Conservation (phyloP, 345 rosid species). For the Murraya paniculata region DNA sequence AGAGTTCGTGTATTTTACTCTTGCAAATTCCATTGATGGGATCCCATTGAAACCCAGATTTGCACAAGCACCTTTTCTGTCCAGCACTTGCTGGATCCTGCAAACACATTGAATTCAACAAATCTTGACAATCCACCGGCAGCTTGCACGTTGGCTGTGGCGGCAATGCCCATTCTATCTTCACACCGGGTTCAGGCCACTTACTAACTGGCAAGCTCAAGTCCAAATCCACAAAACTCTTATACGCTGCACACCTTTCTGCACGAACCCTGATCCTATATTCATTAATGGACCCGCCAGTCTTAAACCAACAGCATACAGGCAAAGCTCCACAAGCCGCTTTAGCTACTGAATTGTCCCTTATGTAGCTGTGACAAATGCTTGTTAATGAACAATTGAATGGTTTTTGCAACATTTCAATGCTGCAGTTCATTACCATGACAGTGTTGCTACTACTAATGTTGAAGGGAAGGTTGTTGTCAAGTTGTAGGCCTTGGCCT, state of each 20-base stretch:
- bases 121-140: conserved; percentile 43
- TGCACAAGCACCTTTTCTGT: conserved; percentile 36
- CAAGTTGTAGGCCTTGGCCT: conserved; percentile 26
- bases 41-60: conserved; percentile 33
- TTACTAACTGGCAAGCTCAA: conserved; percentile 17
- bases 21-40: conserved; percentile 29
- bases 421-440: conserved; percentile 39
- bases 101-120: conserved; percentile 39
- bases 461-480: conserved; percentile 41
- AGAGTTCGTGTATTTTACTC: background rate
- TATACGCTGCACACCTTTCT: conserved; percentile 35
- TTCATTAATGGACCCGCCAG: conserved; percentile 31
- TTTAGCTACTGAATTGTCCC: background rate
- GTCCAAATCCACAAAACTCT: conserved; percentile 43
- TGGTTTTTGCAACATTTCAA: conserved; percentile 21
- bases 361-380: conserved; percentile 38
- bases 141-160: conserved; percentile 32
- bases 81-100: conserved; percentile 14
- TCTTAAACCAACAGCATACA: conserved; percentile 35
- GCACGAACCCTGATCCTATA: conserved; percentile 27
- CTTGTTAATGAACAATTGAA: conserved; percentile 37
- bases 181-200: conserved; percentile 48
- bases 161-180: conserved; percentile 40
- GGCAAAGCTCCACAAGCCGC: conserved; percentile 19
- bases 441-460: conserved; percentile 43